Evolutionary conservation across 2,329 filamentous ascomycete species (phyloP), one percentile per base, ranked within the genome.

Genomic region (Penicillium nordicum): DNA sequence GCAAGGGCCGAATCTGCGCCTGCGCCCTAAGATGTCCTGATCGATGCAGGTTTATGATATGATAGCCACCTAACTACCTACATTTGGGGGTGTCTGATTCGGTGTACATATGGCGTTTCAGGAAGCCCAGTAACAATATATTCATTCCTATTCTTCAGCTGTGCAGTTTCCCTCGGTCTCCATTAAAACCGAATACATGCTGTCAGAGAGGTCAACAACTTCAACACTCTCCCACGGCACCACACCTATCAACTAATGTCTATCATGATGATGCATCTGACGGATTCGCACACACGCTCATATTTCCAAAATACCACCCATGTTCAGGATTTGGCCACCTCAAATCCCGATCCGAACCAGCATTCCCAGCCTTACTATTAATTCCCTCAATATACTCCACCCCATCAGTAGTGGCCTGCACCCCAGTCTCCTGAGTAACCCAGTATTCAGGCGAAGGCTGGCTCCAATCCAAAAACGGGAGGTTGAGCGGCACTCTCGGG

Each of bases 1-100:
- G 0, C 59, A 60, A 29, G 65, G 63, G 6, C 56, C 59, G 11
- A 54, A 37, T 45, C n/a, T 66, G 44, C 62, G 54, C 23, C 37
- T 66, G 18, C 57, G 61, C 0, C 50, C 57, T 0, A 61, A 62
- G 53, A 37, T 56, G 23, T 50, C 50, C 1, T 64, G 27, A 47
- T 41, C 12, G n/a, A 44, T 44, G 14, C 7, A 25, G 11, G 12
- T 29, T 34, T 30, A 45, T 38, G 40, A 40, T 37, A 51, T n/a
- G 30, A 40, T 41, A 51, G 10, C 47, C 8, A 12, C n/a, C 14
- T 6, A 16, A 1, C n/a, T 36, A 10, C 14, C n/a, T 36, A 10
- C 18, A 8, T 30, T 27, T 55, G 6, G 11, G 9, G 21, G 12
- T 5, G 11, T 23, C 11, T 25, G 14, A 25, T 25, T 36, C 21